These are phyloP conservation scores for Metschnikowia koreensis DNA, from an alignment of 805 yeast genomes.

Conservation along the genomic window DNA sequence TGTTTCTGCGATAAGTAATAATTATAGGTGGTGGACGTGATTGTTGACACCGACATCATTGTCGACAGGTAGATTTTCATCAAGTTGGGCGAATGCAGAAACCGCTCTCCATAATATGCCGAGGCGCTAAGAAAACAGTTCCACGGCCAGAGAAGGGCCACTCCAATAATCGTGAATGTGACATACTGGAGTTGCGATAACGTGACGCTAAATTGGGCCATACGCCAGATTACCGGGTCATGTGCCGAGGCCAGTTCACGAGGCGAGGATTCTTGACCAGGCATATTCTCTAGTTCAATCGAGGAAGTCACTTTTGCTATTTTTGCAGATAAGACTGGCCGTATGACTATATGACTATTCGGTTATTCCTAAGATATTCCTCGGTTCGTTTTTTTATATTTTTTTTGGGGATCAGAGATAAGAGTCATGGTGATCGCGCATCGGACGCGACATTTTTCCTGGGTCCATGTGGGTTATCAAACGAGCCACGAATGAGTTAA, in stretches of 20 bases:
- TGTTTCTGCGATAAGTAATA: constrained; percentile 66
- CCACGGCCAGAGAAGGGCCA: constrained; percentile 91
- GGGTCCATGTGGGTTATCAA: not conserved
- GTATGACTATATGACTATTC: not conserved
- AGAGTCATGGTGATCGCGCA: not conserved
- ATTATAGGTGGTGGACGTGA: constrained; percentile 60
- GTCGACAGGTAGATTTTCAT: constrained; percentile 69
- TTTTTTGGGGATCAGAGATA: not conserved
- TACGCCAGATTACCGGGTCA: constrained; percentile 23
- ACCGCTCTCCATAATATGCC: constrained; percentile 67
- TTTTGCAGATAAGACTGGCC: not conserved
- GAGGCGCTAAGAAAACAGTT: constrained; percentile 86
- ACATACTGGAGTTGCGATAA: constrained; percentile 44
- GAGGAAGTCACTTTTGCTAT: constrained; percentile 3
- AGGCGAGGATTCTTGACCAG: not conserved
- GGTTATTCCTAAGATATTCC: no score
- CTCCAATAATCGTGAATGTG: constrained; percentile 67
- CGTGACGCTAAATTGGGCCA: constrained; percentile 11
- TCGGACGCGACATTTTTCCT: not conserved
- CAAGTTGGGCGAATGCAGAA: constrained; percentile 48
- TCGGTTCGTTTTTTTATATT: no score
- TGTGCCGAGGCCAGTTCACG: constrained; percentile 7
- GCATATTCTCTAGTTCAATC: constrained; percentile 11
- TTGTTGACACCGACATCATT: constrained; percentile 84
- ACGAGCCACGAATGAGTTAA: no score